Evolutionary conservation across 768 basidiomycete genomes (phyloP).

Genomic region (Rhodosporidiobolus odoratus): DNA sequence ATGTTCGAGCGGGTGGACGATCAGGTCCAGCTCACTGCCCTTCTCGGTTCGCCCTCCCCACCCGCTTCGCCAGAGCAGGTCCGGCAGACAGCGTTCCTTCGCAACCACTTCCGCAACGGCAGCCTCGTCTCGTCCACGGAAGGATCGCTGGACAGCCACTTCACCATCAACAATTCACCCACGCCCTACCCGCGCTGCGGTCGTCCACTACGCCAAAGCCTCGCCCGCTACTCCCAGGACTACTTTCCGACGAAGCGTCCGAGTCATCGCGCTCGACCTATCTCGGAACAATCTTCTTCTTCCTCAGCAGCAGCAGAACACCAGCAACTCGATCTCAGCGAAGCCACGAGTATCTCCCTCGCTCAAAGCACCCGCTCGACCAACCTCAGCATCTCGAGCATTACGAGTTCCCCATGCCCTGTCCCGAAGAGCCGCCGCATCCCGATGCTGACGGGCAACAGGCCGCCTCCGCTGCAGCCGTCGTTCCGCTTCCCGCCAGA

Average conservation of each 20-base stretch:
- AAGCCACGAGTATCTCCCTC: conserved; percentile 10
- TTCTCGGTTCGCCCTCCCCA: conserved; percentile 13
- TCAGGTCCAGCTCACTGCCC: conserved; percentile 21
- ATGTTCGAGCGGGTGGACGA: conserved; percentile 27
- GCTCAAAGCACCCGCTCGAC: conserved; percentile 18
- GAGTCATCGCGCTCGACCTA: conserved; percentile 5
- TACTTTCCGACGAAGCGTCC: neutral
- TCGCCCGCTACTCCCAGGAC: conserved; percentile 34
- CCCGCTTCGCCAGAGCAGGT: neutral
- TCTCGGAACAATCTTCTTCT: neutral
- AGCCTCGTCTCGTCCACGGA: conserved; percentile 25
- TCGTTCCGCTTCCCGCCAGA: conserved; percentile 25
- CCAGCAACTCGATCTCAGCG: neutral
- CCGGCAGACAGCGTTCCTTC: neutral
- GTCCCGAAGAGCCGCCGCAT: conserved; percentile 6
- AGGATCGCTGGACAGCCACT: conserved; percentile 14
- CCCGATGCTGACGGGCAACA: conserved; percentile 26
- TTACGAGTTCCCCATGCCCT: conserved; percentile 30
- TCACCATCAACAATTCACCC: conserved; percentile 12
- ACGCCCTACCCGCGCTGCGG: conserved; percentile 1
- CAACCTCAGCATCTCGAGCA: conserved; percentile 27
- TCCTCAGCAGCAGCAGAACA: conserved; percentile 7
- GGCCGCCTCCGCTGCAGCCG: neutral
- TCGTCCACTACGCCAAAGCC: conserved; percentile 6
- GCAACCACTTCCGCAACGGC: conserved; percentile 9